Evolutionary conservation across 139 green algal species (phyloP).

Genomic region (Coelastrella sp.): DNA sequence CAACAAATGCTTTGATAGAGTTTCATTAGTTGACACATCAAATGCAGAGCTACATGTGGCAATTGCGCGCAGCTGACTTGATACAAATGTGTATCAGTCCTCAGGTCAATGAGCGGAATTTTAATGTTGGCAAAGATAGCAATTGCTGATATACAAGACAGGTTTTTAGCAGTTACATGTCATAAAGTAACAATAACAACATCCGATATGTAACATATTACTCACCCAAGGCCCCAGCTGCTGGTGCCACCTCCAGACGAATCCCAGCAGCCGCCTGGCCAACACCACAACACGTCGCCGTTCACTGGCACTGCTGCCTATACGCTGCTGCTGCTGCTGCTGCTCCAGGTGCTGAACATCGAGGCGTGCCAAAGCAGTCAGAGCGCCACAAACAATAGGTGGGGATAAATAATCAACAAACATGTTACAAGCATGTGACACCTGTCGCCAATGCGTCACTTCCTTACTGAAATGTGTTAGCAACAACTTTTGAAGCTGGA

Average conservation of each 20-base stretch:
- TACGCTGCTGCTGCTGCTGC: constrained; percentile 13
- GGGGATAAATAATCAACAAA: constrained; percentile 12
- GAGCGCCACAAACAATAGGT: not conserved
- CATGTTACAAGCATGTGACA: not conserved
- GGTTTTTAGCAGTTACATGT: not conserved
- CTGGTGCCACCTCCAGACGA: constrained; percentile 10
- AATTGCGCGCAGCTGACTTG: too few species aligned
- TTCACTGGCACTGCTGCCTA: not conserved
- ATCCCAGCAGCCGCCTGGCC: constrained; percentile 18
- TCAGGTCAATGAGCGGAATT: too few species aligned
- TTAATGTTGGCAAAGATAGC: too few species aligned
- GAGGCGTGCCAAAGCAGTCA: not conserved
- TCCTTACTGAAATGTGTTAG: not conserved
- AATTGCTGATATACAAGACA: not conserved
- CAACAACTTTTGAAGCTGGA: constrained; percentile 7
- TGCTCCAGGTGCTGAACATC: not conserved
- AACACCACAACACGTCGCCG: not conserved
- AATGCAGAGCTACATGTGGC: too few species aligned
- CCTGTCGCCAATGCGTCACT: not conserved
- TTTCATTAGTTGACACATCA: too few species aligned
- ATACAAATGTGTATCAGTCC: too few species aligned
- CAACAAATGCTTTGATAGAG: too few species aligned
- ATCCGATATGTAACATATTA: not conserved
- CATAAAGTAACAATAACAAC: too few species aligned
- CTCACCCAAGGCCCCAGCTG: constrained; percentile 18